Base-by-base conservation (phyloP, 1,284 basidiomycete species). In the Schizophyllum amplum region DNA sequence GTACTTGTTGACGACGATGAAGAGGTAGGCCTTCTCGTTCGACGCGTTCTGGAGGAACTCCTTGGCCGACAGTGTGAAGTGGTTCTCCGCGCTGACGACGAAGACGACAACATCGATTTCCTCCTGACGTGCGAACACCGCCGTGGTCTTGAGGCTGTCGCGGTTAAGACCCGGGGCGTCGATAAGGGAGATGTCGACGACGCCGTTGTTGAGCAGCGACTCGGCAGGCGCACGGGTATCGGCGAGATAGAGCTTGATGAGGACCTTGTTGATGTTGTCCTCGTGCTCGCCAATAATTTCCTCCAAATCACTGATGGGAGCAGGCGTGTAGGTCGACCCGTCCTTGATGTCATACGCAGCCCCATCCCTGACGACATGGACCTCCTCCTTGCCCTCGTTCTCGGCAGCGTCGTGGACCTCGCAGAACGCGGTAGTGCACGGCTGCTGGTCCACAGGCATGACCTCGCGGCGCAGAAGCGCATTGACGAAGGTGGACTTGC, bases 61-160 rank as follows among this genome's bases (percentile, higher is more conserved):
- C 68, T 91, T 92, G 7, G 94, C 92, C 0, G 93, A 96, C 5
- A 98, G 81, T 0, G 97, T 99, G 69, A 99, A 98, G 77, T 99
- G 96, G 72, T 99, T 99, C 75, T 98, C 96, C 5, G 97, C 94
- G 1, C 91, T 94, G 52, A 98, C 94, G 62, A 98, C 94, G 70
- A 99, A 99, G 56, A 99, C 95, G 57, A 99, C 86, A 24, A 99
- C 96, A 68, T 99, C 97, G 56, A 99, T 99, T 73, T 98, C 94
- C 70, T 97, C 92, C 71, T 99, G 96, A 27, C 94, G 91, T 20
- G 95, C 86, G 67, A 99, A 99, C 52, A 98, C 78, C 6, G 94
- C 92, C 1, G 96, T 99, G 0, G 97, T 99, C 76, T 97, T 93
- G 67, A 96, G 73, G 58, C 88, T 94, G 71, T 99, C 97, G 57